Conservation (phyloP, 768 basidiomycete species). For the Phlegmacium glaucopus region DNA sequence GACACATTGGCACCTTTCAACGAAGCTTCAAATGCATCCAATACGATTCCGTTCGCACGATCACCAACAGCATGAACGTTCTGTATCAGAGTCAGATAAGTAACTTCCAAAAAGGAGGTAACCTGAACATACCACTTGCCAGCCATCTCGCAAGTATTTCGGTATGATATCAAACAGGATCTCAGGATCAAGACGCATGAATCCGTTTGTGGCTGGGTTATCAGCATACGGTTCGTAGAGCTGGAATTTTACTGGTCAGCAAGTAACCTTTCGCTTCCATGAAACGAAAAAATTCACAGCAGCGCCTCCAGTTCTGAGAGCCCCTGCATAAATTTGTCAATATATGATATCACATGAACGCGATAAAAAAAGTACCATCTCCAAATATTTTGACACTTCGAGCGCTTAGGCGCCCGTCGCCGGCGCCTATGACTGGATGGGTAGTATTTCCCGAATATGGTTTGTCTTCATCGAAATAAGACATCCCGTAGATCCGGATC, state of each 20-base stretch:
- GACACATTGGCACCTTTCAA: conserved; percentile 58
- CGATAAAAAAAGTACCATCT: conserved; percentile 43
- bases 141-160: conserved; percentile 72
- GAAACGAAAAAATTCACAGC: conserved; percentile 47
- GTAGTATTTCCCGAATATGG: conserved; percentile 74
- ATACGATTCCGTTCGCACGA: conserved; percentile 77
- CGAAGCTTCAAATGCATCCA: conserved; percentile 78
- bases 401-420: conserved; percentile 61
- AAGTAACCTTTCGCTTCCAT: neutral
- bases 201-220: conserved; percentile 70
- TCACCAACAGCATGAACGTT: conserved; percentile 90
- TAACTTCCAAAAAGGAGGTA: neutral
- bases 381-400: conserved; percentile 81
- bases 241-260: conserved; percentile 28
- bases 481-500: conserved; percentile 80
- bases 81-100: conserved; percentile 31
- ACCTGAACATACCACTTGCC: conserved; percentile 76
- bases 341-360: neutral
- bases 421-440: conserved; percentile 49
- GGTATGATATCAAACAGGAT: conserved; percentile 61
- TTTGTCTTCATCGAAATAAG: conserved; percentile 60
- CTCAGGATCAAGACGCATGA: conserved; percentile 68
- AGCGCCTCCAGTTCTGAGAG: conserved; percentile 86
- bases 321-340: conserved; percentile 44
- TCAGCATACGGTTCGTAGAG: conserved; percentile 82